Percentiles rank a stretch among this genome's conserved stretches.
Evolutionary conservation across 495 filamentous ascomycete species (phyloP).

Genomic region (Melanomma pulvis-pyrius): DNA sequence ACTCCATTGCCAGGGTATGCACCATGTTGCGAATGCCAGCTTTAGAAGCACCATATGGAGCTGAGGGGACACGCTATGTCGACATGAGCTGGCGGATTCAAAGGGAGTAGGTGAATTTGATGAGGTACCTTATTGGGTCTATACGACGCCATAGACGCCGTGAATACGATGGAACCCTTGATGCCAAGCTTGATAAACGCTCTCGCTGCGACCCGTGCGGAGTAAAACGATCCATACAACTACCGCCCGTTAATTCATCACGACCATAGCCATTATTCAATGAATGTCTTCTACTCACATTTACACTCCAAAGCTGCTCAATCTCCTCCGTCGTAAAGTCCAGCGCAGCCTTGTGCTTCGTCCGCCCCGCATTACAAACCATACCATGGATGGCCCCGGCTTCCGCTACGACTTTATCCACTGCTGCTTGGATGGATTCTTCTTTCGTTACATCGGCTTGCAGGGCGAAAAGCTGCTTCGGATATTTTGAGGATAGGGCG

Average conservation of each 20-base stretch:
- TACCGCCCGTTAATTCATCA: neutral
- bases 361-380: slow-evolving; percentile 55
- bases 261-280: neutral
- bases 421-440: slow-evolving; percentile 46
- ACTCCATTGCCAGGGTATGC: slow-evolving; percentile 54
- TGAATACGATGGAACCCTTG: slow-evolving; percentile 51
- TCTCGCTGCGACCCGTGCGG: slow-evolving; percentile 44
- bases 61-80: slow-evolving; percentile 10
- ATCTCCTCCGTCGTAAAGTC: slow-evolving; percentile 48
- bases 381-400: slow-evolving; percentile 55
- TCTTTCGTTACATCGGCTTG: slow-evolving; percentile 50
- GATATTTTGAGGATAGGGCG: slow-evolving; percentile 43
- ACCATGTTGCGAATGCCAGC: slow-evolving; percentile 43
- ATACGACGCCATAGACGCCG: slow-evolving; percentile 53
- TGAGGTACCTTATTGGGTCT: neutral
- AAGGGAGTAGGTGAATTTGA: neutral
- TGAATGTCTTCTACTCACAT: slow-evolving; percentile 23
- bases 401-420: slow-evolving; percentile 47
- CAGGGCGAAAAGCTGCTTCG: slow-evolving; percentile 46
- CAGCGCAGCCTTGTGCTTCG: slow-evolving; percentile 51
- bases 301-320: slow-evolving; percentile 48
- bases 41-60: slow-evolving; percentile 42
- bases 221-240: slow-evolving; percentile 49
- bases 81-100: neutral
- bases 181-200: slow-evolving; percentile 50